These are phyloP conservation scores for Leccinum aurantiacum DNA, from an alignment of 768 basidiomycete species.

Conservation along the genomic window DNA sequence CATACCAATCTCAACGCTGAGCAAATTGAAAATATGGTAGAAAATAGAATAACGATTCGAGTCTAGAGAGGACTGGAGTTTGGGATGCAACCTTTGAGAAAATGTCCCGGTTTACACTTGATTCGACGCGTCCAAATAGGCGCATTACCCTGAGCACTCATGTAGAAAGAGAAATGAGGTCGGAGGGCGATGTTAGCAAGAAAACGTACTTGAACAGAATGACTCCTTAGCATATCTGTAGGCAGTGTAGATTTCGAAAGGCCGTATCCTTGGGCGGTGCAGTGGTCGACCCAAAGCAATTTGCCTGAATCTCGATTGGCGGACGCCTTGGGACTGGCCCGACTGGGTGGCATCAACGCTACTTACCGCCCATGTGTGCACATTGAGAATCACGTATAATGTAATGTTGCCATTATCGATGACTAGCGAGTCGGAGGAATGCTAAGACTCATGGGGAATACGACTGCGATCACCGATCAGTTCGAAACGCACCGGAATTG, in stretches of 20 bases:
- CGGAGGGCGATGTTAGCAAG: neutral
- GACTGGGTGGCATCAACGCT: neutral
- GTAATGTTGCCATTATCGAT: too few species aligned
- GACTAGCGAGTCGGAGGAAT: too few species aligned
- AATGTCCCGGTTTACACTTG: neutral
- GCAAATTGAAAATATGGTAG: too few species aligned
- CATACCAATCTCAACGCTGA: too few species aligned
- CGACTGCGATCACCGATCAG: too few species aligned
- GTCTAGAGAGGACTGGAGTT: too few species aligned
- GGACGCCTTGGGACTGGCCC: neutral
- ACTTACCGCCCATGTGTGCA: neutral
- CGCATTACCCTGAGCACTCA: neutral
- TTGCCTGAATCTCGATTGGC: neutral
- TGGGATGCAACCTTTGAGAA: neutral
- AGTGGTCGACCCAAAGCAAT: neutral
- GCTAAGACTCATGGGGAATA: too few species aligned
- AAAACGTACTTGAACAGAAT: neutral
- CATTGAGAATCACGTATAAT: too few species aligned
- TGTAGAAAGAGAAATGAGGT: neutral
- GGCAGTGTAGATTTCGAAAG: neutral
- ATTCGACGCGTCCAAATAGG: neutral
- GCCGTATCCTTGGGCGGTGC: neutral
- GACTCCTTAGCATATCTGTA: neutral
- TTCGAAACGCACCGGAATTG: too few species aligned
- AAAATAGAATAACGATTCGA: too few species aligned